phyloP scores from a whole-genome alignment of 768 basidiomycete species.

The Leucosporidium creatinivorum region DNA sequence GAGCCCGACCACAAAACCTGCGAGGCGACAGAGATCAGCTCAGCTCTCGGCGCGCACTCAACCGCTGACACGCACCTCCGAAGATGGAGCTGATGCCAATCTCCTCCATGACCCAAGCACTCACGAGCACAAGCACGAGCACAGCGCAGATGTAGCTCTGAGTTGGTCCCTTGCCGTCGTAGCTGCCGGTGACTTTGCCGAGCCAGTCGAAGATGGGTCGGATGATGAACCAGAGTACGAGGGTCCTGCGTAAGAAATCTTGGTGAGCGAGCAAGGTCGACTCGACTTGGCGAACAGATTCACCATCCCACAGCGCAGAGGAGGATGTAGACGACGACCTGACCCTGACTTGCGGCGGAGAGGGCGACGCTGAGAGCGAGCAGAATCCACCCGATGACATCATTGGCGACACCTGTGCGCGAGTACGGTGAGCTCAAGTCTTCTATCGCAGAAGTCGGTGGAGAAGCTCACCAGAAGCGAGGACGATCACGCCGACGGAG shows the following conservation, averaged over 20 bases:
- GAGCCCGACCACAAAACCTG: constrained; percentile 63
- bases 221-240: constrained; percentile 62
- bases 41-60: too few species aligned
- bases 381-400: constrained; percentile 61
- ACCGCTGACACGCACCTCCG: neutral
- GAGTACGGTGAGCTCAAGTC: neutral
- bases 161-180: constrained; percentile 66
- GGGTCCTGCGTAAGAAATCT: constrained; percentile 33
- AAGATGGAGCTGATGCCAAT: constrained; percentile 53
- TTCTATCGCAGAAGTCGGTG: constrained; percentile 46
- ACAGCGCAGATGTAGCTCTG: constrained; percentile 70
- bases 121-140: constrained; percentile 62
- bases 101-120: constrained; percentile 77
- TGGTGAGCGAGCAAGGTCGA: neutral
- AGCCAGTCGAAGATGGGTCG: constrained; percentile 61
- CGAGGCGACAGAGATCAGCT: neutral
- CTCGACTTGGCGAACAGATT: neutral
- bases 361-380: constrained; percentile 76
- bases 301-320: constrained; percentile 58
- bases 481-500: constrained; percentile 69
- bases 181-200: constrained; percentile 47
- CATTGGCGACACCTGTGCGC: constrained; percentile 63
- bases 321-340: constrained; percentile 72
- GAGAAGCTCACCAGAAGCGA: constrained; percentile 78
- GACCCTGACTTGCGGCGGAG: constrained; percentile 64